Base-by-base conservation (phyloP, 1,284 basidiomycete genomes). In the Sporisorium reilianum region DNA sequence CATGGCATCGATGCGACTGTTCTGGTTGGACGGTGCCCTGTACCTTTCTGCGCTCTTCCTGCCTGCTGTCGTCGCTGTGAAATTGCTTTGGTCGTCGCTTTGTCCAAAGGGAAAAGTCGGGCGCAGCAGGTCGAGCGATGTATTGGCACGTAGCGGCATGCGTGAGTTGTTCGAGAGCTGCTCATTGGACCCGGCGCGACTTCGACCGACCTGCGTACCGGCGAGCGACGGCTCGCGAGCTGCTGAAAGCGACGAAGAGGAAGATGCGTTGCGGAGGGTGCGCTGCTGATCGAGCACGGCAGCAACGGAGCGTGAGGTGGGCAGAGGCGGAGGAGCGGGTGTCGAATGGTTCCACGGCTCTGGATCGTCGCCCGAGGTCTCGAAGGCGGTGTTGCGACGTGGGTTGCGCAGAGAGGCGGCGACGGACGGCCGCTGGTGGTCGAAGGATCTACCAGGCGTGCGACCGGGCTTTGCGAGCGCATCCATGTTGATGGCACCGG, bases 141-240 rank as follows among this genome's bases (percentile, higher is more conserved):
- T 64, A 30, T 66, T 66, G 23, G 51, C 58, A 2, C 62, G 46
- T 3, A 30, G 22, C 14, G 58, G 50, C 3, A 52, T 3, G 4
- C 55, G 59, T 14, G 41, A 38, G 7, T 11, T 11, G 36, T n/a
- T 42, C 2, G 46, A 20, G 16, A 49, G 30, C 22, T 70, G 72
- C 9, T 75, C 67, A 28, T 69, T 75, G 11, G 72, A 70, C 14
- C 66, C 64, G 10, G 72, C 64, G n/a, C 62, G 62, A 16, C 34
- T 51, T 49, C 62, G 53, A 23, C 49, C 55, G 26, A 50, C 26
- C 12, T 60, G 57, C 8, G 16, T 41, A 18, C 44, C 57, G 9
- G 55, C 52, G 6, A 46, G 14, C 32, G 41, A 55, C 4, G 54
- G 51, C 7, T 61, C 55, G 14, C 56, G 57, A 38, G 45, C 53